phyloP scores from a whole-genome alignment of 2,329 filamentous ascomycete genomes.

The Claviceps maximensis region DNA sequence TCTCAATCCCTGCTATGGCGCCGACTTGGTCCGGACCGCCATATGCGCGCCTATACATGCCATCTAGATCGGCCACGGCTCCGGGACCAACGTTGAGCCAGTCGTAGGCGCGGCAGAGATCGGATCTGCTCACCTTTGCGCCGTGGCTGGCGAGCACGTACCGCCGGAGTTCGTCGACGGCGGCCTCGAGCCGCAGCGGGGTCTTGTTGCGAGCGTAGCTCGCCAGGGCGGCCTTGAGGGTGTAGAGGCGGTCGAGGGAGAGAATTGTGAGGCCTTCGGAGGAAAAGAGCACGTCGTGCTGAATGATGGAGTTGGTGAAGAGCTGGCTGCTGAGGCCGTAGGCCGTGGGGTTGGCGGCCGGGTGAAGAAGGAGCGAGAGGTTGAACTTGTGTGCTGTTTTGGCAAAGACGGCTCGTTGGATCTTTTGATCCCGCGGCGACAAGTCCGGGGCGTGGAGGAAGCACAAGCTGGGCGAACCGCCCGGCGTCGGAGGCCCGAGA shows the following conservation, averaged over 20 bases:
- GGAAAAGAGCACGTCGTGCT: conserved; percentile 49
- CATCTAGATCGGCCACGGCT: conserved; percentile 40
- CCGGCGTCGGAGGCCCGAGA: conserved; percentile 20
- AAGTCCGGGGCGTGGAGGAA: conserved; percentile 36
- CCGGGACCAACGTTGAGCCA: conserved; percentile 39
- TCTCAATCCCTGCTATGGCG: conserved; percentile 29
- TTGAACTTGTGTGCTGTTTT: conserved; percentile 37
- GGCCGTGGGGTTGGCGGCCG: conserved; percentile 27
- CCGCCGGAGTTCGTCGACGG: conserved; percentile 49
- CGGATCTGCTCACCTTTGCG: conserved; percentile 32
- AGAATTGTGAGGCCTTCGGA: conserved; percentile 46
- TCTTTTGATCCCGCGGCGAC: conserved; percentile 31
- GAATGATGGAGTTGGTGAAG: conserved; percentile 40
- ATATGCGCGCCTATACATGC: conserved; percentile 43
- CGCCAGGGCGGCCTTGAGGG: conserved; percentile 47
- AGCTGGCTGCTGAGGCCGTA: conserved; percentile 37
- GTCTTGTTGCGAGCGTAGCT: conserved; percentile 37
- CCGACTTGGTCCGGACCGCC: conserved; percentile 32
- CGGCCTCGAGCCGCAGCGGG: conserved; percentile 39
- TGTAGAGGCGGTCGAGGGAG: conserved; percentile 49
- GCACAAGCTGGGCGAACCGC: conserved; percentile 34
- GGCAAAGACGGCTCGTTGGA: conserved; percentile 32
- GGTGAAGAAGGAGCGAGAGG: conserved; percentile 27
- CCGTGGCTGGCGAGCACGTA: conserved; percentile 42
- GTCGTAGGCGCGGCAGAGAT: conserved; percentile 41